Evolutionary conservation across 1,284 basidiomycete species (phyloP).

Genomic region (Mycosarcoma mackinlayi): DNA sequence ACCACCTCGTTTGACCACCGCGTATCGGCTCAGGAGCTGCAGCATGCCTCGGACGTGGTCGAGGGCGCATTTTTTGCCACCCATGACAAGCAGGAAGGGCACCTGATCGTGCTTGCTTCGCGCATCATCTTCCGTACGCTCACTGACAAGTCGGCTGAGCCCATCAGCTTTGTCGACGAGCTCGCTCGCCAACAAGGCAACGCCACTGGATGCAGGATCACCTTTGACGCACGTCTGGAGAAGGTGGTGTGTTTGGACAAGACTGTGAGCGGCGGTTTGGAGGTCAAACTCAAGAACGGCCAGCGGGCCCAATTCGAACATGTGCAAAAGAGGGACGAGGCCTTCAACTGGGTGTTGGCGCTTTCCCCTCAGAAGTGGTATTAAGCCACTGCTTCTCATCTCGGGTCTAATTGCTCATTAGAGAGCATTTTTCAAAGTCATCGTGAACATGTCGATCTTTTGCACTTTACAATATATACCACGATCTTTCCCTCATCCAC

Average conservation of each 20-base stretch:
- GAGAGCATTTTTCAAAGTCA: no score
- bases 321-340: slow-evolving; percentile 24
- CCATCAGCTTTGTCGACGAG: slow-evolving; percentile 13
- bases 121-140: slow-evolving; percentile 31
- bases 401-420: no score
- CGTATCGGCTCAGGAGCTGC: slow-evolving; percentile 22
- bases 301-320: slow-evolving; percentile 7
- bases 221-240: slow-evolving; percentile 29
- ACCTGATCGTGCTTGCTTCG: slow-evolving; percentile 23
- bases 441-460: no score
- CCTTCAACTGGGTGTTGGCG: slow-evolving; percentile 35
- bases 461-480: no score
- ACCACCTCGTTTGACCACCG: slow-evolving; percentile 32
- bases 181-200: slow-evolving; percentile 1
- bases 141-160: neutral
- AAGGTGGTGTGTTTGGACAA: slow-evolving; percentile 25
- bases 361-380: slow-evolving; percentile 41
- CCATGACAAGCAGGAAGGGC: slow-evolving; percentile 9
- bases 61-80: slow-evolving; percentile 18
- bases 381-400: neutral
- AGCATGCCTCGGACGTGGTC: slow-evolving; percentile 23
- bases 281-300: slow-evolving; percentile 32
- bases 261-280: slow-evolving; percentile 5
- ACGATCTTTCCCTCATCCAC: no score
- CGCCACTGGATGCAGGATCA: slow-evolving; percentile 14